These are phyloP conservation scores for Dendrothele bispora DNA, from an alignment of 768 basidiomycete species.

Conservation along the genomic window DNA sequence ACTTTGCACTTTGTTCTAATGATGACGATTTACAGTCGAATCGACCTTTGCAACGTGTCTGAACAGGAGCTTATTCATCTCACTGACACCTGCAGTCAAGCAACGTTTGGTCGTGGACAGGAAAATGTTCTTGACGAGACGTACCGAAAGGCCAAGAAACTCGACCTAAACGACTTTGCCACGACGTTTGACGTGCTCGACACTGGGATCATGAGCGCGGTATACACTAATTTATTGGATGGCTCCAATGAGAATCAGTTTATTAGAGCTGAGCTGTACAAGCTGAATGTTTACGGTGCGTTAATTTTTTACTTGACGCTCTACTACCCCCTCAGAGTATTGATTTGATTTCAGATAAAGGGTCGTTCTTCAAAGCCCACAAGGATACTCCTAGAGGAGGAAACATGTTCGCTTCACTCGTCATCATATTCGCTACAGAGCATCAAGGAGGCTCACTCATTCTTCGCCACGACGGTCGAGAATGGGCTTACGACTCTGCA, in stretches of 20 bases:
- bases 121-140: constrained; percentile 30
- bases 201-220: background rate
- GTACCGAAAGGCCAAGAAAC: constrained; percentile 32
- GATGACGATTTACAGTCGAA: background rate
- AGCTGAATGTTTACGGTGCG: constrained; percentile 38
- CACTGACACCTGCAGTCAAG: constrained; percentile 22
- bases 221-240: background rate
- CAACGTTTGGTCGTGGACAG: constrained; percentile 25
- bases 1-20: too few relatives aligned
- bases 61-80: background rate
- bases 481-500: constrained; percentile 31
- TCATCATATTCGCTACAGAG: constrained; percentile 33
- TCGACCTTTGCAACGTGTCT: background rate
- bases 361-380: constrained; percentile 39
- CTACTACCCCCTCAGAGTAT: background rate
- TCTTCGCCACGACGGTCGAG: constrained; percentile 20
- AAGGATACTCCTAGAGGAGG: constrained; percentile 34
- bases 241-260: background rate
- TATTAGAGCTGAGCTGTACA: constrained; percentile 27
- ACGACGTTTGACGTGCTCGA: constrained; percentile 4
- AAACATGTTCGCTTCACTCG: constrained; percentile 41
- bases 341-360: constrained; percentile 16
- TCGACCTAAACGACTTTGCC: constrained; percentile 20
- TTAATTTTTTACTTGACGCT: background rate
- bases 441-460: constrained; percentile 35